Base-by-base conservation (phyloP, 345 rosid species). In the Eucalyptus victrix region DNA sequence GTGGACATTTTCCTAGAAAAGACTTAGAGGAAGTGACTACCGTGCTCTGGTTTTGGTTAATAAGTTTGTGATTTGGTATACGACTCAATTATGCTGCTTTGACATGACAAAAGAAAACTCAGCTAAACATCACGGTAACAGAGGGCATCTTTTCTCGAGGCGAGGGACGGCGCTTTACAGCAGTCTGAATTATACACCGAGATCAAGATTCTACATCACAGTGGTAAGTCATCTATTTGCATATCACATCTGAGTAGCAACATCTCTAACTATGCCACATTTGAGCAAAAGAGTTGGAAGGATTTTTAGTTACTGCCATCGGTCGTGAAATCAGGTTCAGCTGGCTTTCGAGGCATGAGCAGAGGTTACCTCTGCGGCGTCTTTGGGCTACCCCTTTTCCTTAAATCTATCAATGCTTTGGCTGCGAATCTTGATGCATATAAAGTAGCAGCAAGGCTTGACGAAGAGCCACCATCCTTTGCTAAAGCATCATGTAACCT, bases 271-370 rank as follows among this genome's bases (percentile, higher is more conserved):
- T 10, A 72, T 72, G 28, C 8, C 5, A 37, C 11, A 37, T 10
- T 72, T 34, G 83, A 3, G 28, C 45, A 19, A 4, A 72, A 19
- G 45, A 72, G 28, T 19, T 10, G 45, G 26, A 7, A 37, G 26
- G 42, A 72, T 72, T 28, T 72, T 80, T 3, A 76, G 54, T 89
- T 34, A 86, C 53, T 83, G 51, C 87, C 32, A 28, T 88, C 60
- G 56, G 97, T 93, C 28, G 92, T 90, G 85, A 97, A 97, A 88
- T 95, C 95, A 13, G 99, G 98, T 86, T 96, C 99, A 6, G 94
- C 60, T 15, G 98, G 99, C 88, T 96, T 97, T 60, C 91, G 96
- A 67, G 97, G 98, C 62, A 96, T 91, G 90, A 94, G 67, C 37
- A 92, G 89, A 32, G 94, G 93, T 80, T 93, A 80, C 30, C 90